These are phyloP conservation scores for Nothophaeocryptopus gaeumannii DNA, from an alignment of 2,329 filamentous ascomycete genomes.

Conservation along the genomic window DNA sequence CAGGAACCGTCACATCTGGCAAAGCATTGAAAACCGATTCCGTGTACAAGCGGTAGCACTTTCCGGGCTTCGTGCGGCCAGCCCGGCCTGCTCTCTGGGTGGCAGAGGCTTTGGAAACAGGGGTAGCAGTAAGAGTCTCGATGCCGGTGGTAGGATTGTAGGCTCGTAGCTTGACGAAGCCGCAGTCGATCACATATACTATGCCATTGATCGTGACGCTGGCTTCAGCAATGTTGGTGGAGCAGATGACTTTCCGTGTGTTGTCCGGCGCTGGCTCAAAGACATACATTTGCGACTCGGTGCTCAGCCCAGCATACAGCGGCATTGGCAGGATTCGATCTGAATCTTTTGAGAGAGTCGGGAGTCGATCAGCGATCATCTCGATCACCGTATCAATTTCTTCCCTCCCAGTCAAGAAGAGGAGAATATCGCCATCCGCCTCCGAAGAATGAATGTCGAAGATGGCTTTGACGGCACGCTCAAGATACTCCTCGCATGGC, in stretches of 20 bases:
- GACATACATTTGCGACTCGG: slow-evolving; percentile 91
- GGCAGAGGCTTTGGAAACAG: slow-evolving; percentile 88
- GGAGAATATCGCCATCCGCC: slow-evolving; percentile 76
- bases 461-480: slow-evolving; percentile 76
- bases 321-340: slow-evolving; percentile 68
- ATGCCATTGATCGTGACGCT: slow-evolving; percentile 93
- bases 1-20: slow-evolving; percentile 72
- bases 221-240: slow-evolving; percentile 94
- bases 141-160: slow-evolving; percentile 84
- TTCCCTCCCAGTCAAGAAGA: slow-evolving; percentile 89
- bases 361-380: slow-evolving; percentile 69
- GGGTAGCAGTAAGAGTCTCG: slow-evolving; percentile 76
- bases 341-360: slow-evolving; percentile 58
- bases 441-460: slow-evolving; percentile 85
- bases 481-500: slow-evolving; percentile 81
- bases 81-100: slow-evolving; percentile 86
- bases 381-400: slow-evolving; percentile 86
- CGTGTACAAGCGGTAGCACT: slow-evolving; percentile 91
- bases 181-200: slow-evolving; percentile 83
- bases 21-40: slow-evolving; percentile 67
- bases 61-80: slow-evolving; percentile 82
- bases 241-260: slow-evolving; percentile 85
- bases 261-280: slow-evolving; percentile 81
- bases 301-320: slow-evolving; percentile 82
- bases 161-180: slow-evolving; percentile 84